phyloP scores from a whole-genome alignment of 1,139 yeast species.

The Yamadazyma atlantica region DNA sequence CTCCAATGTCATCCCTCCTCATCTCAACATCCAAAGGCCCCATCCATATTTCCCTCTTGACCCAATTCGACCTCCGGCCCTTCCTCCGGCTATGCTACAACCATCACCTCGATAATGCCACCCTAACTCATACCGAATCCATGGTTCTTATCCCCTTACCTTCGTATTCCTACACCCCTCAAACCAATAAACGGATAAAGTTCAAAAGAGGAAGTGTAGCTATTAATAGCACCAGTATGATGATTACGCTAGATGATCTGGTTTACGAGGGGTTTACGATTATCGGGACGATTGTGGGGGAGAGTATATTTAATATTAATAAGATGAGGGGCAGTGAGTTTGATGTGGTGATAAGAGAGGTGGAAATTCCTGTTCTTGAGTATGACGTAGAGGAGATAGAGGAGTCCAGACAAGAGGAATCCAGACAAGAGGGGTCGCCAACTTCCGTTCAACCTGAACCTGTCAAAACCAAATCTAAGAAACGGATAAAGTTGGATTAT shows the following conservation, averaged over 20 bases:
- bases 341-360: constrained; percentile 37
- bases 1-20: too few relatives aligned
- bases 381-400: constrained; percentile 11
- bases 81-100: constrained; percentile 52
- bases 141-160: constrained; percentile 6
- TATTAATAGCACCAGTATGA: constrained; percentile 45
- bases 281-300: constrained; percentile 65
- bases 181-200: constrained; percentile 54
- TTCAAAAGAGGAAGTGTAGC: constrained; percentile 62
- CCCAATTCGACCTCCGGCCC: constrained; percentile 44
- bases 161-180: constrained; percentile 3
- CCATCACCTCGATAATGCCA: not conserved
- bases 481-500: constrained; percentile 20
- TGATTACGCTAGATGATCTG: constrained; percentile 51
- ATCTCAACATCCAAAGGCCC: constrained; percentile 60
- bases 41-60: constrained; percentile 66
- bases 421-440: constrained; percentile 14
- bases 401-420: constrained; percentile 17
- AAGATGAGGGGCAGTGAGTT: constrained; percentile 53
- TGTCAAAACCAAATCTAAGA: constrained; percentile 22
- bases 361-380: constrained; percentile 25
- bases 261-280: constrained; percentile 50
- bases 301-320: constrained; percentile 54
- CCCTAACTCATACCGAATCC: constrained; percentile 1
- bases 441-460: constrained; percentile 19